Base-by-base conservation (phyloP, 768 basidiomycete genomes). In the Boletus vinaceobasis region DNA sequence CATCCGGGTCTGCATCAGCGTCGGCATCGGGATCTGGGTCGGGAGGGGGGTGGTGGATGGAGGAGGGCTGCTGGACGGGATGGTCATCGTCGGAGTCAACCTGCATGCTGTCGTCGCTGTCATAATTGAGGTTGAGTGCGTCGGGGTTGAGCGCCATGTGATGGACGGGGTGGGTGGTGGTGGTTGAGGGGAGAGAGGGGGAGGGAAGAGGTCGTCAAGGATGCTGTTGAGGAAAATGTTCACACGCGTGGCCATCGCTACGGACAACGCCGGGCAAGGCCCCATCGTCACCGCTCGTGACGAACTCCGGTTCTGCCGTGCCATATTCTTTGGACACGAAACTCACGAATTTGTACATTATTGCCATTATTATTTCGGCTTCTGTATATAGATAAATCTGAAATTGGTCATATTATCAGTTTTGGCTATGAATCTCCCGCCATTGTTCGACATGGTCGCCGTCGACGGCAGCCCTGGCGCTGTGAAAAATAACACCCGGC, bases 51-150 rank as follows among this genome's bases (percentile, higher is more conserved):
- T 21, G 65, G 7, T 21, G 65, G 7, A n/a, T 32, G 50, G 71
- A 67, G 43, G 62, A 40, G 26, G 60, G 39, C 3, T 15, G 54
- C 7, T 58, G 26, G 36, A 52, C 32, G 31, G 56, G 54, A 23
- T 55, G 60, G 71, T 79, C 78, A 58, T 71, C 64, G 67, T 81
- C 82, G 55, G 82, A 83, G 78, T 88, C 86, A 72, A 88, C 71
- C 66, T 86, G 79, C 87, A 89, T 88, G 68, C 83, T 81, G 63
- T 84, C 74, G 56, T 76, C 75, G 58, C 73, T 74, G 73, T 69
- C 68, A 43, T 84, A 86, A 71, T 75, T 74, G 69, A 82, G 71
- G 73, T 76, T 76, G 69, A 83, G 80, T 61, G 75, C 74, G 63
- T 73, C 72, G 64, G 71, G 63, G 47, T 58, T 65, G 69, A 64